Conservation (phyloP, 116 monocot species). For the Papilionanthe hybrid region DNA sequence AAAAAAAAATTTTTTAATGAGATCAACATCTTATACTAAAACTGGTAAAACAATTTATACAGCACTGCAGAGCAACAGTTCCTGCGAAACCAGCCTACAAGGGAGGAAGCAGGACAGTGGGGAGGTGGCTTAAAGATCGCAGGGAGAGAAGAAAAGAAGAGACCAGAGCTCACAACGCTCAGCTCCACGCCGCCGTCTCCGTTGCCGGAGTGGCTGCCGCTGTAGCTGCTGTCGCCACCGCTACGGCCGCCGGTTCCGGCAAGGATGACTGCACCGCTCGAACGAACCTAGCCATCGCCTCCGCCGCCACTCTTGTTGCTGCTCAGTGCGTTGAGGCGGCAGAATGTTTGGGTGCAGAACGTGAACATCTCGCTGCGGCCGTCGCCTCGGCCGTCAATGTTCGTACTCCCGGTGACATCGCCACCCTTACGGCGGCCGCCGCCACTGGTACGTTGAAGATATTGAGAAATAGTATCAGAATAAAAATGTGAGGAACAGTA, state of each 20-base stretch:
- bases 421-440: conserved; percentile 52
- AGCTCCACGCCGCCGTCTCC: conserved; percentile 57
- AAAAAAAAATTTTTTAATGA: too few species aligned
- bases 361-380: conserved; percentile 57
- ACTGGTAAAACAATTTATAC: neutral
- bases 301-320: conserved; percentile 74
- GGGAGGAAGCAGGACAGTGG: conserved; percentile 36
- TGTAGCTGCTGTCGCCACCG: conserved; percentile 42
- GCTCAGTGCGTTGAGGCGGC: conserved; percentile 89
- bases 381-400: conserved; percentile 76
- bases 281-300: conserved; percentile 72
- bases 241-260: conserved; percentile 21
- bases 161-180: conserved; percentile 44
- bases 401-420: conserved; percentile 56
- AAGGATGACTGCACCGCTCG: conserved; percentile 21
- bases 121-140: conserved; percentile 58
- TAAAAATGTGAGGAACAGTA: too few species aligned
- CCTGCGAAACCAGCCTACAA: conserved; percentile 14
- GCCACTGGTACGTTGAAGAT: neutral
- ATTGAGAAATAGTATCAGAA: too few species aligned
- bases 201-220: conserved; percentile 53
- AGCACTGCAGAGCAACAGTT: conserved; percentile 1
- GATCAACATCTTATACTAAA: neutral
- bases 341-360: conserved; percentile 67
- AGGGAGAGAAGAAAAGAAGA: conserved; percentile 48